Evolutionary conservation across 2,329 filamentous ascomycete genomes (phyloP), one percentile per base, ranked within the genome.

Genomic region (Neopestalotiopsis clavispora): DNA sequence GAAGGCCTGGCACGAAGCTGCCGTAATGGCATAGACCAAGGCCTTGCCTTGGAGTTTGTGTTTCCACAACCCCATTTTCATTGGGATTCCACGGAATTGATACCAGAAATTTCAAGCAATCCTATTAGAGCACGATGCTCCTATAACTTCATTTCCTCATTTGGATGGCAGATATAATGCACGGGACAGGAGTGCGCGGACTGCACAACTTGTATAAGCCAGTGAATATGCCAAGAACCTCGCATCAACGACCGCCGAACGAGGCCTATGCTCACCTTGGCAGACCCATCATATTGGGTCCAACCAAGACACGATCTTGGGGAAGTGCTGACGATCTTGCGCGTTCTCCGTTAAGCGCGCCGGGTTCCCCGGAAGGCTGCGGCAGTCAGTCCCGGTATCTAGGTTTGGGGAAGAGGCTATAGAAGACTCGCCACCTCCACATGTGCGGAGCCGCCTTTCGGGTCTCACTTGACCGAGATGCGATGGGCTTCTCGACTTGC

Each of bases 1-100:
- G 23, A 79, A 79, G 7, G 75, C 83, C 72, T 80, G 83, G 65
- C 71, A 85, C 70, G 70, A 85, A 72, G 65, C 83, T 68, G 63
- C 80, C 73, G 70, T 79, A 64, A 79, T 74, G 38, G 72, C 72
- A 38, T 66, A 52, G 28, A 71, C 58, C 42, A 73, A 58, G 38
- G 69, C 62, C 57, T 63, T 70, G 52, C 72, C 72, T 20, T 69
- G 66, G 20, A 73, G 67, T 17, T 68, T 65, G 66, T 73, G 70
- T 60, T 70, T 71, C 71, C 71, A 73, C 28, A 73, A 20, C 40
- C 12, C 30, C 42, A 57, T 40, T 61, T 69, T 71, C 7, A 1
- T 6, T 49, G 3, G 7, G 4, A n/a, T 14, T 0, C 10, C 6
- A 52, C 17, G 20, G 9, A n/a, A 17, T 23, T 52, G 45, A 52